Evolutionary conservation across 495 filamentous ascomycete species (phyloP).

Genomic region (Corynascus novoguineensis): DNA sequence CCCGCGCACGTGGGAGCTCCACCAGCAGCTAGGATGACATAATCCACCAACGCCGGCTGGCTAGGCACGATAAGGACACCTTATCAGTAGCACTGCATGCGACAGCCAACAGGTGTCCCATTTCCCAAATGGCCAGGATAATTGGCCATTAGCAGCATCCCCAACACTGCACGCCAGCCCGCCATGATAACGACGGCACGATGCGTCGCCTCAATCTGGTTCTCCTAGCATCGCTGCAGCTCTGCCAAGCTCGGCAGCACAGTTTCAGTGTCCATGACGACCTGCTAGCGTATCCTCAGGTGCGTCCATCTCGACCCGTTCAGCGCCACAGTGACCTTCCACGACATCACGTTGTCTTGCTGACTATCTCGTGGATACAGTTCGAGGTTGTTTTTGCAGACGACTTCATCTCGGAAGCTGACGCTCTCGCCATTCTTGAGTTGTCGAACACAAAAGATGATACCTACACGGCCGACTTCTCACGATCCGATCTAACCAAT

Average conservation of each 20-base stretch:
- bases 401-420: constrained; percentile 62
- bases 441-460: constrained; percentile 22
- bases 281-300: constrained; percentile 86
- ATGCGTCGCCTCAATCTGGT: constrained; percentile 46
- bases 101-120: constrained; percentile 17
- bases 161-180: background rate
- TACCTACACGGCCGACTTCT: constrained; percentile 29
- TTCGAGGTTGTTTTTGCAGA: constrained; percentile 79
- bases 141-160: background rate
- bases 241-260: constrained; percentile 39
- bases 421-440: constrained; percentile 58
- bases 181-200: constrained; percentile 35
- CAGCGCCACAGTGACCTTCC: background rate
- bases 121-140: background rate
- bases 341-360: background rate
- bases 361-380: no score
- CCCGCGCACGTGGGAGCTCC: no score
- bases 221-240: constrained; percentile 37
- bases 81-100: constrained; percentile 24
- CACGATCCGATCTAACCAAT: constrained; percentile 35
- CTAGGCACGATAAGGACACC: constrained; percentile 26
- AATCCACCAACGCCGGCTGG: no score
- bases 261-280: constrained; percentile 74
- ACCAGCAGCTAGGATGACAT: background rate
- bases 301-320: constrained; percentile 39